phyloP scores from a whole-genome alignment of 202 grass and related monocot species.

The Zoysia matrella region DNA sequence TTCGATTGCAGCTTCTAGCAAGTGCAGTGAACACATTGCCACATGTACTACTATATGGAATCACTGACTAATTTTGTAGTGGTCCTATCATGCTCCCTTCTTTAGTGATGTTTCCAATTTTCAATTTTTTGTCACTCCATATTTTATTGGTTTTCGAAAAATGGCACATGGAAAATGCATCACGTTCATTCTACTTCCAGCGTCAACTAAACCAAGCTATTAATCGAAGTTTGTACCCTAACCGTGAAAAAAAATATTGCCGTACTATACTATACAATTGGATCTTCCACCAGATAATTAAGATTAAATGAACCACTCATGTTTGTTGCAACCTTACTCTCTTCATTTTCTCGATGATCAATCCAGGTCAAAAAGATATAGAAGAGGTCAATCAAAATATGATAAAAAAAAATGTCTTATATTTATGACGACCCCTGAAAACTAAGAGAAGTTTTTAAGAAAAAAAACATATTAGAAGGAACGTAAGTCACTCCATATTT shows the following conservation, averaged over 20 bases:
- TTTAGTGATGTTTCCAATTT: slow-evolving; percentile 5
- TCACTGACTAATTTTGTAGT: not conserved
- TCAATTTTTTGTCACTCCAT: not conserved
- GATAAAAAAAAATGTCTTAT: too few species aligned
- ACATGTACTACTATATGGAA: too few species aligned
- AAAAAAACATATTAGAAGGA: too few species aligned
- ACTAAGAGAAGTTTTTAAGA: too few species aligned
- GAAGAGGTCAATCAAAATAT: not conserved
- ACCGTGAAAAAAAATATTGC: too few species aligned
- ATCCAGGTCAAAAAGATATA: too few species aligned
- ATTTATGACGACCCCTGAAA: too few species aligned
- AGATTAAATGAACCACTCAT: not conserved
- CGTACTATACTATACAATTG: too few species aligned
- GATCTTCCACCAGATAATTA: too few species aligned
- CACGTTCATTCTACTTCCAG: not conserved
- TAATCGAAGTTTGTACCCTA: too few species aligned
- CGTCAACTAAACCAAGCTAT: slow-evolving; percentile 10
- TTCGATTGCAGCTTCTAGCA: not conserved
- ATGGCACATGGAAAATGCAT: slow-evolving; percentile 29
- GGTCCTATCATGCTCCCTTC: not conserved
- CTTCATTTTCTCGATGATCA: too few species aligned
- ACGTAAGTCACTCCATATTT: too few species aligned
- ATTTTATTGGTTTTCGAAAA: not conserved
- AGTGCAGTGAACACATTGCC: not conserved
- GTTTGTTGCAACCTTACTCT: not conserved